Evolutionary conservation across 116 monocot species (phyloP), one percentile per base, ranked within the genome.

Genomic region (Papilionanthe hybrid): DNA sequence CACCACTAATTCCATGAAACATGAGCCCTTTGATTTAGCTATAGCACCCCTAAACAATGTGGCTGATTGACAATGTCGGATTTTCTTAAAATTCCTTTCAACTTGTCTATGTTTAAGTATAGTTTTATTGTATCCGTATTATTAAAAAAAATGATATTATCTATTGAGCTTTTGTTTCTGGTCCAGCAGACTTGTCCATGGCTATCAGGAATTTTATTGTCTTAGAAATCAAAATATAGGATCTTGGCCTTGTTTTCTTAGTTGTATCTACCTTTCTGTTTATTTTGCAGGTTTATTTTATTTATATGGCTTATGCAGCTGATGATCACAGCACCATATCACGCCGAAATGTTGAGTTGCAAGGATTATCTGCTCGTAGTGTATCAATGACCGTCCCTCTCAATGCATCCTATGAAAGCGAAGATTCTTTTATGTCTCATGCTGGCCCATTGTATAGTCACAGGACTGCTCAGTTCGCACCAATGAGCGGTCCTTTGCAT

Each of bases 371-470:
- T 53, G 48, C 80, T 69, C 83, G 89, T 47, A 86, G 87, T 83
- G 32, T 83, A 53, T 91, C 91, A 78, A 79, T 89, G 86, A 83
- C 85, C 28, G 80, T 80, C 55, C 83, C 85, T 66, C 30, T 58
- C 5, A 87, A 66, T 76, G 71, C 85, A 56, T 81, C 75, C 25
- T 74, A 81, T 75, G 84, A 80, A 57, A 79, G 80, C 57, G 84
- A 79, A 22, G 89, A 80, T 18, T 18, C 81, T 32, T 80, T 74
- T 78, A 53, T 90, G 5, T 86, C 83, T 48, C 89, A 87, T 80
- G 91, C 91, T 28, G 87, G 87, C 20, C 89, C 89, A 43, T 42
- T 89, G 60, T 32, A 55, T 44, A 47, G 20, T 60, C 82, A 83
- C 72, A 80, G 58, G 50, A 53, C 58, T n/a, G 29, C 78, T 5